phyloP scores from a whole-genome alignment of 352 stramenopile genomes.

The Globisporangium recalcitrans region DNA sequence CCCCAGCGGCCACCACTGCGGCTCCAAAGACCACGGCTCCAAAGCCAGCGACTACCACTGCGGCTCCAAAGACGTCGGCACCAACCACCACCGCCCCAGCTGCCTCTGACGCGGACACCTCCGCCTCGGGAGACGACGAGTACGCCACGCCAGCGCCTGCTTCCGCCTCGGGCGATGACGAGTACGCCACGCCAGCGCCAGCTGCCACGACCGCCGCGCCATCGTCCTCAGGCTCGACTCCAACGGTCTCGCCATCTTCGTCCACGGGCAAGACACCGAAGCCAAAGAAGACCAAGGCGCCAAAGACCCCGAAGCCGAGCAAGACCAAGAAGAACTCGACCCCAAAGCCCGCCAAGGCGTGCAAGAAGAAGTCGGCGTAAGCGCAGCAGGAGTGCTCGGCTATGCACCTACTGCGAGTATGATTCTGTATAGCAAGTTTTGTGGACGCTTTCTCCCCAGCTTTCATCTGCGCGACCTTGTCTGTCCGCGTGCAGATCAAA shows the following conservation, averaged over 20 bases:
- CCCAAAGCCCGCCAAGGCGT: neutral
- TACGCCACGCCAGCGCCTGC: slow-evolving; percentile 7
- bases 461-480: neutral
- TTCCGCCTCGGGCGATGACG: neutral
- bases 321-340: slow-evolving; percentile 18
- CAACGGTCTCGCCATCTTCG: slow-evolving; percentile 5
- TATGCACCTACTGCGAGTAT: neutral
- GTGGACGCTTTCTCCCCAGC: neutral
- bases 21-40: neutral
- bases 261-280: slow-evolving; percentile 11
- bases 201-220: neutral
- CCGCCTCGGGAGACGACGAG: slow-evolving; percentile 5
- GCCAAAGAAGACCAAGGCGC: slow-evolving; percentile 10
- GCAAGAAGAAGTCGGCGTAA: slow-evolving; percentile 5
- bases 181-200: slow-evolving; percentile 4
- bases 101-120: slow-evolving; percentile 1
- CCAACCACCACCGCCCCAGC: neutral
- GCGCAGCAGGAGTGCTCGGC: neutral
- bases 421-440: neutral
- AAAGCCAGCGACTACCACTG: neutral
- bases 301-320: slow-evolving; percentile 8
- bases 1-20: neutral
- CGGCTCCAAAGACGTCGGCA: neutral
- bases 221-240: neutral
- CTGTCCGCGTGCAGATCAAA: neutral